Evolutionary conservation across 2,329 filamentous ascomycete genomes (phyloP), one percentile per base, ranked within the genome.

Genomic region (Lasiodiplodia hormozganensis): DNA sequence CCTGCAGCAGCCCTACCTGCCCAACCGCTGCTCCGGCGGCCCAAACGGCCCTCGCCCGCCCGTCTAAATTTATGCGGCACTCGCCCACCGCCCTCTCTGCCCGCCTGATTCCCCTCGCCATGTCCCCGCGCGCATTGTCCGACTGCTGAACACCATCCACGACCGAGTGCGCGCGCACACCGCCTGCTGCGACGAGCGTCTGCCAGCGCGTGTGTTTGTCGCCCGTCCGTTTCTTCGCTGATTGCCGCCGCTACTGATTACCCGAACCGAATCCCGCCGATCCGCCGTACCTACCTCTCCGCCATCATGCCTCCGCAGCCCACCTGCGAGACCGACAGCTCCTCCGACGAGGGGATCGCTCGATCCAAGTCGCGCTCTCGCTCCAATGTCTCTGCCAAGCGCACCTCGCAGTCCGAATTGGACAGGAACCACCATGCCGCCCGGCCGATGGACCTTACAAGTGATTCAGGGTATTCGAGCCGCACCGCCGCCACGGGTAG

Each of bases 381-480:
- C n/a, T 65, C 58, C 73, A 86, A 86, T 78, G 77, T 84, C 74
- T 78, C 83, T 72, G 79, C 79, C 70, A 86, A 82, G 80, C 80
- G 82, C 71, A 83, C 85, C 57, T 64, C 67, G 38, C 75, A 77
- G 51, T 79, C 76, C 72, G 73, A 77, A 72, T 62, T 80, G 73
- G 73, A 75, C 72, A 70, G 73, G 73, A 72, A 74, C 72, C 56
- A 68, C 49, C 25, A 25, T 40, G n/a, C n/a, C 28, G 31, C 43
- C 43, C 14, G 54, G 49, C 76, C 75, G 74, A 69, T 74, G 70
- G 84, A 87, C 77, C 80, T 81, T 74, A 83, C 84, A 73, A 87
- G 85, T 79, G 87, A 90, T 79, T 88, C 87, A 72, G 87, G 87
- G 73, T 89, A 89, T 81, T 88, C 86, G 71, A 88, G 86, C 80